Evolutionary conservation across 1,284 basidiomycete species (phyloP).

Genomic region (Gymnopus androsaceus): DNA sequence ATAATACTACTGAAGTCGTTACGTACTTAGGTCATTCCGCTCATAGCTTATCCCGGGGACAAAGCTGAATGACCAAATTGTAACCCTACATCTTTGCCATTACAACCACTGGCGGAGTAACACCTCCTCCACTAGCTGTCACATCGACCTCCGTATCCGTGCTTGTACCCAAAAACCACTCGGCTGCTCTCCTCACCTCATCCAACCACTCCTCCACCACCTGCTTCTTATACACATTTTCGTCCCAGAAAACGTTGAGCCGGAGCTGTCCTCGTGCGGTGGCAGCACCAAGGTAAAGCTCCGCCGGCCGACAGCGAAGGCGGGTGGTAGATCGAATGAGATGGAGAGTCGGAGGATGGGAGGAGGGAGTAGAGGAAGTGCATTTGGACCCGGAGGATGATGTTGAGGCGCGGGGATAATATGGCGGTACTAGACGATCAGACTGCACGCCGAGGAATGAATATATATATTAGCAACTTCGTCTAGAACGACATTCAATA

Average conservation of each 20-base stretch:
- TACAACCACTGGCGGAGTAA: not conserved
- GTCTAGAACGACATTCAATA: not conserved
- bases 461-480: slow-evolving; percentile 4
- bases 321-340: slow-evolving; percentile 21
- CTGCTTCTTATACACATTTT: slow-evolving; percentile 40
- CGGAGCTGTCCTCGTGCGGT: slow-evolving; percentile 34
- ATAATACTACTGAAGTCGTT: no score
- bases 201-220: slow-evolving; percentile 44
- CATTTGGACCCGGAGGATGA: slow-evolving; percentile 9
- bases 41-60: no score
- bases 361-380: no score
- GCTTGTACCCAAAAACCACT: slow-evolving; percentile 37
- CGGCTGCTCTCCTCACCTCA: slow-evolving; percentile 39
- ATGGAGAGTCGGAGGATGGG: slow-evolving; percentile 17
- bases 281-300: slow-evolving; percentile 49
- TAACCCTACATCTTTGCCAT: not conserved
- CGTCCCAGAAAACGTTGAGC: slow-evolving; percentile 40
- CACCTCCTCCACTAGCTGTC: not conserved
- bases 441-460: slow-evolving; percentile 27
- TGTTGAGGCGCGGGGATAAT: slow-evolving; percentile 30
- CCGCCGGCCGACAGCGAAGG: slow-evolving; percentile 45
- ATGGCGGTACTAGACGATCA: slow-evolving; percentile 34
- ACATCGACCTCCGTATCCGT: not conserved
- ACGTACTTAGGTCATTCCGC: no score
- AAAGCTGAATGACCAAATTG: no score